Conservation (phyloP, 306 rosid species). For the Ormosia semicastrata region DNA sequence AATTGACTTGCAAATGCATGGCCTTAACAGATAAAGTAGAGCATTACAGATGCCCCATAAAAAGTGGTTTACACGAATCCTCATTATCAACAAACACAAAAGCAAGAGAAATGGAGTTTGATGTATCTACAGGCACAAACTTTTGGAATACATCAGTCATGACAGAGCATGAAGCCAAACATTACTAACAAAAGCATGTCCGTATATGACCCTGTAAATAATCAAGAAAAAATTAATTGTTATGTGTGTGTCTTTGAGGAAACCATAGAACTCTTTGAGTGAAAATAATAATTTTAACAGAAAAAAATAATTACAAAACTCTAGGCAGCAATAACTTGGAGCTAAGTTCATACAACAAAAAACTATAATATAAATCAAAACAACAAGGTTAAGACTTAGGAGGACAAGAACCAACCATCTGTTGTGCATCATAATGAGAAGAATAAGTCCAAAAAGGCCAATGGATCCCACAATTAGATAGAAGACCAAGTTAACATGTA, state of each 20-base stretch:
- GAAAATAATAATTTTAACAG: not conserved
- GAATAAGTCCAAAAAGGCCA: constrained; percentile 78
- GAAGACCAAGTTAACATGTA: constrained; percentile 82
- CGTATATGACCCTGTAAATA: not conserved
- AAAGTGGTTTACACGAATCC: not conserved
- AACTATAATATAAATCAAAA: constrained; percentile 14
- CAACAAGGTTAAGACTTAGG: not conserved
- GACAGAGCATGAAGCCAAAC: not conserved
- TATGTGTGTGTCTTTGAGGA: not conserved
- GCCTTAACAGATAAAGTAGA: not conserved
- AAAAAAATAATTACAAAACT: not conserved
- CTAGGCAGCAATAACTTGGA: not conserved
- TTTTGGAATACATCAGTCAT: constrained; percentile 7
- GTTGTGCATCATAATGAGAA: constrained; percentile 64
- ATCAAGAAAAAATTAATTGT: not conserved
- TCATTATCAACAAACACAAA: constrained; percentile 1
- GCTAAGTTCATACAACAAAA: not conserved
- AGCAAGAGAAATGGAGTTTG: not conserved
- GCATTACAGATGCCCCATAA: not conserved
- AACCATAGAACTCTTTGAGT: not conserved
- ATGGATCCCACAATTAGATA: constrained; percentile 79
- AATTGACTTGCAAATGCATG: constrained; percentile 9
- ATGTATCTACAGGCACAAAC: not conserved
- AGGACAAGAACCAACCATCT: constrained; percentile 54
- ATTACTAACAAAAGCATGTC: not conserved